Evolutionary conservation across 805 yeast species (phyloP).

Genomic region (Starmerella geochares): DNA sequence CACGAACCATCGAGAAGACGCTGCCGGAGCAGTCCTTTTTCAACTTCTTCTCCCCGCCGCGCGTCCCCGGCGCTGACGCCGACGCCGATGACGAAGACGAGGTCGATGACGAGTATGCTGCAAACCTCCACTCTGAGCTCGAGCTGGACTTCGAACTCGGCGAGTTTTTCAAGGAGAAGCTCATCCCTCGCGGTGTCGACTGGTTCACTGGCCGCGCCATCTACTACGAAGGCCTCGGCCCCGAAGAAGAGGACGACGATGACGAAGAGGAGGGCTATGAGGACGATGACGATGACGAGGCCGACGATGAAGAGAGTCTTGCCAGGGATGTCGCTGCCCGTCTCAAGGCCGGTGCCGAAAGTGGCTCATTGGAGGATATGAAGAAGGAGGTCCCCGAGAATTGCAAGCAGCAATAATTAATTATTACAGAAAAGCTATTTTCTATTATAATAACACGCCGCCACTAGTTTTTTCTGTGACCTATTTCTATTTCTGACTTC

Average conservation of each 20-base stretch:
- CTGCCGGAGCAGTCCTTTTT: conserved; percentile 93
- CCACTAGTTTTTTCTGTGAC: not conserved
- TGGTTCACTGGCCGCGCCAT: conserved; percentile 98
- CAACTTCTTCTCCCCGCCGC: conserved; percentile 91
- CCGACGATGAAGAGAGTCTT: conserved; percentile 43
- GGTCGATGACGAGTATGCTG: conserved; percentile 49
- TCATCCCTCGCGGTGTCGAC: conserved; percentile 92
- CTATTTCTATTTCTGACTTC: not conserved
- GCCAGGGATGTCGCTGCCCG: conserved; percentile 52
- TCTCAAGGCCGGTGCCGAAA: conserved; percentile 33
- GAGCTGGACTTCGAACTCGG: conserved; percentile 93
- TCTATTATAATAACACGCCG: not conserved
- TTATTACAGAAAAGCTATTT: not conserved
- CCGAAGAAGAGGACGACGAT: conserved; percentile 51
- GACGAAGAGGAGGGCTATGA: conserved; percentile 53
- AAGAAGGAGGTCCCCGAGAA: conserved; percentile 47
- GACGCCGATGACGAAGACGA: conserved; percentile 43
- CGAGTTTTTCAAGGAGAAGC: conserved; percentile 89
- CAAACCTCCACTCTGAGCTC: conserved; percentile 69
- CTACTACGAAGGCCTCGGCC: conserved; percentile 54
- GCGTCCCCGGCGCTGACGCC: conserved; percentile 44
- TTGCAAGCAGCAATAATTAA: conserved; percentile 43
- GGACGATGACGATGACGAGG: conserved; percentile 51
- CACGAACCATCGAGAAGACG: conserved; percentile 87
- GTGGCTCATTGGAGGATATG: conserved; percentile 13